These are phyloP conservation scores for Saitozyma sp. DNA, from an alignment of 768 basidiomycete species.

Conservation along the genomic window DNA sequence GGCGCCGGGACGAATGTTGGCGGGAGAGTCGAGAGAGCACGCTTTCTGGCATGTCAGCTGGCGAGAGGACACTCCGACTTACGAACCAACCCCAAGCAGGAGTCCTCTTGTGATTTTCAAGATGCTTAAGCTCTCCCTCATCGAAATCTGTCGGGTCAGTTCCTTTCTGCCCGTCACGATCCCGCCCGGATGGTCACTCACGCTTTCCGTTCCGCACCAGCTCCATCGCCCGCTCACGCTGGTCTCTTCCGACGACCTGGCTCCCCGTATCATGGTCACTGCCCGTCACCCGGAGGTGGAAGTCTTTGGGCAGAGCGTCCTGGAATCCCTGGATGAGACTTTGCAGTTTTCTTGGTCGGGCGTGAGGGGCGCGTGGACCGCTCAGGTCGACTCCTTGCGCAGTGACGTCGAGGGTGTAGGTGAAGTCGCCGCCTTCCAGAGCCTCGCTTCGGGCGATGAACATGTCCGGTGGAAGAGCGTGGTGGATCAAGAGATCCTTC, in stretches of 20 bases:
- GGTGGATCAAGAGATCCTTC: conserved; percentile 46
- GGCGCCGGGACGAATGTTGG: conserved; percentile 41
- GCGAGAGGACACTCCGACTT: conserved; percentile 12
- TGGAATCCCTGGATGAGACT: conserved; percentile 43
- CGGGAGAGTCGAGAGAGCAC: conserved; percentile 45
- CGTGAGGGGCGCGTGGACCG: conserved; percentile 26
- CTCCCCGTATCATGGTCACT: conserved; percentile 52
- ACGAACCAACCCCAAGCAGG: conserved; percentile 50
- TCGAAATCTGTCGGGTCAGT: conserved; percentile 37
- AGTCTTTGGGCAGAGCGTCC: conserved; percentile 37
- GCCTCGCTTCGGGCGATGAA: conserved; percentile 33
- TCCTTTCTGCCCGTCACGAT: not conserved
- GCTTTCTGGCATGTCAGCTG: conserved; percentile 33
- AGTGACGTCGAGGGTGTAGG: conserved; percentile 41
- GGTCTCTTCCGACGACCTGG: conserved; percentile 48
- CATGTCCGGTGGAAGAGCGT: conserved; percentile 36
- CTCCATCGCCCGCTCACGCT: conserved; percentile 45
- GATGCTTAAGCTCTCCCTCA: conserved; percentile 39
- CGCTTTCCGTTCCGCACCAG: conserved; percentile 41
- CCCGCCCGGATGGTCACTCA: conserved; percentile 24
- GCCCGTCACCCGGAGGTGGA: conserved; percentile 42
- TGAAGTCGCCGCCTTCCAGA: conserved; percentile 31
- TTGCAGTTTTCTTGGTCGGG: conserved; percentile 33
- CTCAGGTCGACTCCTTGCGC: conserved; percentile 17
- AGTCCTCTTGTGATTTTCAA: conserved; percentile 44